Base-by-base conservation (phyloP, 805 yeast species). In the Saccharomycopsis fermentans region DNA sequence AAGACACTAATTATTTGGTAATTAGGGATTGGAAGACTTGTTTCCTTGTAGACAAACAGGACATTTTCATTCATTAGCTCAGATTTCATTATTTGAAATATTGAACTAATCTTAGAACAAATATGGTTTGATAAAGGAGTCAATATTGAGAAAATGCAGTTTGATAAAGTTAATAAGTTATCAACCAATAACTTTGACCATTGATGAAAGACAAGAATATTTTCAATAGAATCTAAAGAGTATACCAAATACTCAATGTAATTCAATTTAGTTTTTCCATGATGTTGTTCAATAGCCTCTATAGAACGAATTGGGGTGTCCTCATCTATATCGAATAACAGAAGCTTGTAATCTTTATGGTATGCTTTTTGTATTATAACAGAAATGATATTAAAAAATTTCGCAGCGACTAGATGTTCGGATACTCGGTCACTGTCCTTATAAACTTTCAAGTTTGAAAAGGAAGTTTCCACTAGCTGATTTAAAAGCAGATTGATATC, bases 91-190 rank as follows among this genome's bases (percentile, higher is more conserved):
- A 62, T 62, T 1, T 63, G 60, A 61, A 78, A 77, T 9, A 70
- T 67, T 1, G 39, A 57, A 3, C 67, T 66, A 19, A 79, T 68
- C 62, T 77, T 77, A 8, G 69, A 63, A 52, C 80, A 74, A 21
- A 81, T 68, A 16, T 82, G 73, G 32, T 81, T 81, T 48, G 78
- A 81, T 34, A 85, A 66, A 1, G 80, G 78, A 34, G 81, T 68
- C 27, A 85, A 68, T 34, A 82, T 81, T 57, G 79, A 80, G 59
- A 84, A 81, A 1, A 84, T 74, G 3, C 80, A 74, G 24, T 77
- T 78, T 24, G 73, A 73, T 63, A 83, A 79, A 54, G 81, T 71
- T 3, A 76, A 73, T 32, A 84, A 69, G 47, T 84, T 78, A 55
- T 76, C 76, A 5, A 79, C 76, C 37, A 85, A 68, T 12, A 86